A percentile compares a stretch with the other conserved stretches of the same genome.
phyloP scores from a whole-genome alignment of 1,284 basidiomycete species.

The Microbotryum violaceum region DNA sequence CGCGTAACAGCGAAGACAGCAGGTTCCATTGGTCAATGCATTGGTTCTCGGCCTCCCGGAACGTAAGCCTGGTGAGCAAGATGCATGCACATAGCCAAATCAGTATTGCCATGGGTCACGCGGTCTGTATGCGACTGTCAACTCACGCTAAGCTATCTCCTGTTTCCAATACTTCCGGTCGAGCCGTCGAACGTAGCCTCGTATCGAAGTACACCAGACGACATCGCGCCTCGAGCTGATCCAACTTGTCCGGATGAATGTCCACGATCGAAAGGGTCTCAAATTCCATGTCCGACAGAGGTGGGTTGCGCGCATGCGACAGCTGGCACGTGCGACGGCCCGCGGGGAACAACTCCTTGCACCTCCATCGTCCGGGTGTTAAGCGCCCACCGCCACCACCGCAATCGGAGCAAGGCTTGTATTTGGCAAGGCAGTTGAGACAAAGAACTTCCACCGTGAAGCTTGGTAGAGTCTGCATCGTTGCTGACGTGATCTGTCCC shows the following conservation, averaged over 20 bases:
- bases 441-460: slow-evolving; percentile 24
- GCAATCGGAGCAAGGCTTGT: slow-evolving; percentile 19
- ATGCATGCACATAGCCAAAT: neutral
- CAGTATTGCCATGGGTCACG: neutral
- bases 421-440: slow-evolving; percentile 8
- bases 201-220: slow-evolving; percentile 13
- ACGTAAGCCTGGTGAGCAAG: slow-evolving; percentile 4
- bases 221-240: slow-evolving; percentile 8
- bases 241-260: slow-evolving; percentile 6
- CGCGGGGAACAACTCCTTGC: slow-evolving; percentile 23
- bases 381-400: slow-evolving; percentile 19
- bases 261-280: slow-evolving; percentile 11
- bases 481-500: slow-evolving; percentile 5
- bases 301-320: slow-evolving; percentile 17
- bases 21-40: slow-evolving; percentile 19
- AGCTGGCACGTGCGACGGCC: slow-evolving; percentile 16
- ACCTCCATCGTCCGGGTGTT: slow-evolving; percentile 20
- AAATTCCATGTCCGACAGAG: slow-evolving; percentile 12
- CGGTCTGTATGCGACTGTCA: neutral
- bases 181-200: slow-evolving; percentile 7
- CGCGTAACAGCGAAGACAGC: slow-evolving; percentile 10
- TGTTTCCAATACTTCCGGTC: slow-evolving; percentile 19
- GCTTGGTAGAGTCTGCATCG: neutral
- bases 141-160: slow-evolving; percentile 16
- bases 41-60: slow-evolving; percentile 13